Evolutionary conservation across 805 yeast species (phyloP).

Genomic region (Huiozyma naganishii): DNA sequence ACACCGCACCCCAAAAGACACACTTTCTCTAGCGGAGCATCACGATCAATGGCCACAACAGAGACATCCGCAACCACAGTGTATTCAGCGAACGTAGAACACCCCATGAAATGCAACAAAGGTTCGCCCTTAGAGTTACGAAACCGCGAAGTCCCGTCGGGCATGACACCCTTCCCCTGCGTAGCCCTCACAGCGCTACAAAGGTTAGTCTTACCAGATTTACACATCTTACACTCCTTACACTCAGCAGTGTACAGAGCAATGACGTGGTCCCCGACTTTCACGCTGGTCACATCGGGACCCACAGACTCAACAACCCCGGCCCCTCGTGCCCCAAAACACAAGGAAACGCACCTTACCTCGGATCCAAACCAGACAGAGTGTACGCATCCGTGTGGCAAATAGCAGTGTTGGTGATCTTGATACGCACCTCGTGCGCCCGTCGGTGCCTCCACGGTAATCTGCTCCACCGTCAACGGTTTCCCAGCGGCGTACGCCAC

Average conservation of each 20-base stretch:
- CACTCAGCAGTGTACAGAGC: conserved; percentile 97
- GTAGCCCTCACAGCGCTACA: conserved; percentile 95
- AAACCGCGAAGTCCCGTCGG: conserved; percentile 94
- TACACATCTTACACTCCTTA: conserved; percentile 87
- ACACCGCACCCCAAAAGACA: conserved; percentile 97
- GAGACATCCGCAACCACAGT: conserved; percentile 97
- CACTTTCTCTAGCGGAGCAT: conserved; percentile 75
- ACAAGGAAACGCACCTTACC: conserved; percentile 90
- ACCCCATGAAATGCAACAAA: conserved; percentile 91
- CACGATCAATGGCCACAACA: conserved; percentile 78
- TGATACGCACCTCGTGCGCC: conserved; percentile 95
- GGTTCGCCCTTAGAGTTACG: conserved; percentile 69
- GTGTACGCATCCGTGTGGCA: conserved; percentile 99
- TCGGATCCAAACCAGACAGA: conserved; percentile 88
- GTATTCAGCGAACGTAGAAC: conserved; percentile 93
- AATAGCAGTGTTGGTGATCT: conserved; percentile 80
- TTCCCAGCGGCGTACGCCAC: conserved; percentile 94
- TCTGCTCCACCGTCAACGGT: conserved; percentile 71
- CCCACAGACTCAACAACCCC: conserved; percentile 94
- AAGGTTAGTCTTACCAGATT: conserved; percentile 88
- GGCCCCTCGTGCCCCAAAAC: conserved; percentile 97
- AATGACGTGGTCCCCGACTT: conserved; percentile 88
- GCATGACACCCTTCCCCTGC: conserved; percentile 97
- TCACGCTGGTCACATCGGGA: conserved; percentile 82
- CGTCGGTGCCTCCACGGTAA: conserved; percentile 89